These are phyloP conservation scores for Salvia miltiorrhiza DNA, from an alignment of 257 asterid genomes.

Conservation along the genomic window DNA sequence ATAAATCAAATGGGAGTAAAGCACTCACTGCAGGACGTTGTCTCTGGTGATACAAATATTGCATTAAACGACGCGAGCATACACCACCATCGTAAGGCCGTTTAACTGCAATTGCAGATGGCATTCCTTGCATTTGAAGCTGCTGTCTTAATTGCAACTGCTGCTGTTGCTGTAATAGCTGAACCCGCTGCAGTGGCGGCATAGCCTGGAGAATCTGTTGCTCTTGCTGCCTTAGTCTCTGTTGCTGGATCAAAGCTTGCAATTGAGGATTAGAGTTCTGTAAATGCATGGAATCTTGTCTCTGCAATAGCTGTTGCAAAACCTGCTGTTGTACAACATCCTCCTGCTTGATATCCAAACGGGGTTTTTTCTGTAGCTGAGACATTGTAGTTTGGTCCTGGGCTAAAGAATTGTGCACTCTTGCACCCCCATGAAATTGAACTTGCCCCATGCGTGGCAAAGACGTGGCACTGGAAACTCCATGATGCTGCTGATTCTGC, in stretches of 20 bases:
- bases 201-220: constrained; percentile 71
- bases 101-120: constrained; percentile 51
- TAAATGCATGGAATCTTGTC: constrained; percentile 62
- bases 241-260: constrained; percentile 81
- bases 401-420: constrained; percentile 51
- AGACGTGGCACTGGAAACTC: constrained; percentile 78
- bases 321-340: constrained; percentile 80
- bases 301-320: constrained; percentile 63
- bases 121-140: constrained; percentile 58
- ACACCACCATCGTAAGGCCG: constrained; percentile 78
- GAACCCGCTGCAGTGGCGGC: constrained; percentile 76
- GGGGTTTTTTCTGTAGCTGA: constrained; percentile 81
- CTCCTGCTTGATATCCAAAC: constrained; percentile 84
- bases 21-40: constrained; percentile 87
- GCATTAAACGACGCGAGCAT: constrained; percentile 91
- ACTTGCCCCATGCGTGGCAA: constrained; percentile 64
- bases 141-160: constrained; percentile 73
- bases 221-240: constrained; percentile 73
- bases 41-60: constrained; percentile 85
- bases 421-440: constrained; percentile 49
- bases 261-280: constrained; percentile 70
- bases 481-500: constrained; percentile 66
- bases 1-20: constrained; percentile 2
- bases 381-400: constrained; percentile 56
- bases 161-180: constrained; percentile 62